Evolutionary conservation across 768 basidiomycete species (phyloP).

Genomic region (Tricholoma furcatifolium): DNA sequence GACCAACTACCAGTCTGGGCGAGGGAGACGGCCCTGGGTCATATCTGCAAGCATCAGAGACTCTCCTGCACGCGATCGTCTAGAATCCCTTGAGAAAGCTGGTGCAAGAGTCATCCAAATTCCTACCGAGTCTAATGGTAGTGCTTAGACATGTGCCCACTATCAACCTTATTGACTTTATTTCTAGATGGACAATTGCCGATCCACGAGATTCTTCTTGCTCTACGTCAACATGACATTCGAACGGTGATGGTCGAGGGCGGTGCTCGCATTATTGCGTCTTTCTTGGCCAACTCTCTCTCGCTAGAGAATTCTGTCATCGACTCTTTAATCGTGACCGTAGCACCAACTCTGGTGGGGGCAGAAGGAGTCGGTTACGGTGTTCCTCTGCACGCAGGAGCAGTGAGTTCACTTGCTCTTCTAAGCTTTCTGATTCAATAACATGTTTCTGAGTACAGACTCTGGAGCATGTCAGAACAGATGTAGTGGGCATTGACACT

Average conservation of each 20-base stretch:
- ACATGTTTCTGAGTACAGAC: background rate
- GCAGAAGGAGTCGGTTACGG: conserved; percentile 62
- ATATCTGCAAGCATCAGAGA: conserved; percentile 42
- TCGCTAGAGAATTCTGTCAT: conserved; percentile 36
- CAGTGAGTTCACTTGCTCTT: conserved; percentile 12
- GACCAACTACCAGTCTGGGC: conserved; percentile 54
- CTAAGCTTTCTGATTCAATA: background rate
- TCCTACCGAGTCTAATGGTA: conserved; percentile 34
- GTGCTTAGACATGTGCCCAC: background rate
- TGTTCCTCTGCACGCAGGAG: conserved; percentile 8
- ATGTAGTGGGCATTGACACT: conserved; percentile 34
- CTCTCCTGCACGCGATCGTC: conserved; percentile 32
- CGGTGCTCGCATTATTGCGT: conserved; percentile 77
- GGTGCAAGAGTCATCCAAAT: conserved; percentile 70
- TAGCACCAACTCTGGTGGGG: conserved; percentile 86
- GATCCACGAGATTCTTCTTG: conserved; percentile 47
- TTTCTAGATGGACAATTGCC: conserved; percentile 28
- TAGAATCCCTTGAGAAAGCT: conserved; percentile 48
- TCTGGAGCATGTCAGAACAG: conserved; percentile 29
- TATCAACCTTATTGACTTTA: background rate
- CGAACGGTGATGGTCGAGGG: conserved; percentile 94
- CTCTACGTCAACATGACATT: conserved; percentile 57
- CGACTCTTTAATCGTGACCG: conserved; percentile 79
- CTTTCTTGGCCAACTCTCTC: conserved; percentile 48
- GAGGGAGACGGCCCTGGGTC: conserved; percentile 73